Base-by-base conservation (phyloP, 2,329 filamentous ascomycete genomes). In the Emmonsiellopsis sp. region DNA sequence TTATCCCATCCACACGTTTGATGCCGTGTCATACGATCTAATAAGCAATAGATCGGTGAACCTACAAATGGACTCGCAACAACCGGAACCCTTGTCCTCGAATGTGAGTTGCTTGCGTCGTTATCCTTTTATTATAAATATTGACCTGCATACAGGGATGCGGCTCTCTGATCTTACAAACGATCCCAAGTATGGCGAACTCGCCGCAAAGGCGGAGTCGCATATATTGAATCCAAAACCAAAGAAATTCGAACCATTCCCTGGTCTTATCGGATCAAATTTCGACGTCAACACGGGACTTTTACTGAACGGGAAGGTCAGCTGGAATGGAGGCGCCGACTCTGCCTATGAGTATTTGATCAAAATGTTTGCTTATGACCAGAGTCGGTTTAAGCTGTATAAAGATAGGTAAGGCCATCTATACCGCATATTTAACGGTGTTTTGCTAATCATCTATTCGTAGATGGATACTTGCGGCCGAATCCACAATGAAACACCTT, bases 281-380 rank as follows among this genome's bases (percentile, higher is more conserved):
- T 78, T 95, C 40, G 75, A 82, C 59, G 77, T 89, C 56, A 64
- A 72, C 1, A 82, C 79, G 3, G 89, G 89, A 16, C 62, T 74
- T 7, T 92, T 94, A 60, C 60, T 79, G 11, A 81, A 92, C 63
- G 78, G 78, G 26, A 63, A 60, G 1, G 89, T 90, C 50, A 86
- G 87, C 44, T 95, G 89, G 89, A 79, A 81, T 40, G 88, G 85
- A 50, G 85, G 86, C 6, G 80, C 79, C 32, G 89, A 94, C 67
- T 88, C 83, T 43, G 94, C 85, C 71, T 95, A 94, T 71, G 89
- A 94, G 70, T 94, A 94, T 63, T 79, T 95, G 34, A 85, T 95
- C 68, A 95, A 95, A 75, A 92, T 93, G 87, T 94, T 84, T 62
- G 70, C 92, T 52, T 94, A 94, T 67, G 85, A 92, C 64, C 76